Evolutionary conservation across 305 asterid species (phyloP), one percentile per base, ranked within the genome.

Genomic region (Petunia hybrid): DNA sequence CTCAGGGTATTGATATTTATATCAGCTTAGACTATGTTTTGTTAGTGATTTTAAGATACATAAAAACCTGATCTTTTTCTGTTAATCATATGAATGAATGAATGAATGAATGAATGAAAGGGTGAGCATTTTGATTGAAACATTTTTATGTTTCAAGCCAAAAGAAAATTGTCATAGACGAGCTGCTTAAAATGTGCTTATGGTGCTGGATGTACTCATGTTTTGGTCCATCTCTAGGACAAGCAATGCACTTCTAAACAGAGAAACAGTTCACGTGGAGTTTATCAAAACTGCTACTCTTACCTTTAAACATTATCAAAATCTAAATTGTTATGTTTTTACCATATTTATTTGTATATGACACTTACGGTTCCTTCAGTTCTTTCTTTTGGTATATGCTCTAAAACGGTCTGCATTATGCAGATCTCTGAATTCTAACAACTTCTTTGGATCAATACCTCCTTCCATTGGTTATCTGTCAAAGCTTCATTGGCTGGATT

Each of bases 401-500:
- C 79, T 73, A 69, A 79, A 66, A 63, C 43, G 76, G 56, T 60
- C 10, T 36, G 56, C 22, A 66, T 4, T 2, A 8, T 87, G 81
- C 88, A 95, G 99, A 85, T 89, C 98, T 62, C 90, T 95, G n/a
- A 91, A 92, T 85, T 84, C 80, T 12, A 94, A 94, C 89, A 85
- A 80, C 73, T 94, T 95, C 73, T 75, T 82, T 82, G 99, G 97
- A 55, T 70, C 1, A 60, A 95, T 95, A 85, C 98, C 98, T 16
- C 83, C 91, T 79, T 66, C 92, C 4, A 80, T 94, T 56, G 99
- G 99, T 51, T 38, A 59, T 68, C 83, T 94, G 74, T 69, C 84
- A 48, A 83, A 82, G 5, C 97, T 95, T 65, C 56, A 8, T 81
- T 92, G 97, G 99, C 87, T 95, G 80, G 99, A 95, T 87, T 51